Base-by-base conservation (phyloP, 352 stramenopile genomes). In the Phytophthora multivora region DNA sequence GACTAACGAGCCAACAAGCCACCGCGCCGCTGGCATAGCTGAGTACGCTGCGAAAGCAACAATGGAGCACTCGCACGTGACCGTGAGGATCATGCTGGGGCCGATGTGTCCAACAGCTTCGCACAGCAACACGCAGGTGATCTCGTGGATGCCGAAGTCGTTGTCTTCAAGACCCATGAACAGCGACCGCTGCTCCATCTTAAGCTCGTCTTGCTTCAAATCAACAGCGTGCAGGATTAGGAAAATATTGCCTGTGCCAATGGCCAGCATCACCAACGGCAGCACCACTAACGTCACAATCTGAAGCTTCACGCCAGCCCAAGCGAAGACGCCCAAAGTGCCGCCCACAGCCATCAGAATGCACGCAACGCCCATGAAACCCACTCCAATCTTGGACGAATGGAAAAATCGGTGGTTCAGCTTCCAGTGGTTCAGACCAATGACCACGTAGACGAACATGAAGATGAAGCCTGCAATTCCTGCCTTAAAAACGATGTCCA, bases 161-260 rank as follows among this genome's bases (percentile, higher is more conserved):
- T 82, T 81, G 5, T 75, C 72, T 52, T 80, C 75, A 0, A 89
- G 56, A 0, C 62, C 71, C 8, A 78, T 49, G 59, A 90, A 90
- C 28, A 90, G 45, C 19, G 59, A 76, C 8, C 61, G 65, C 28
- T 84, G 73, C 31, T 86, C 73, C 33, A 71, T 73, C 31, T 73
- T 63, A 13, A 86, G 31, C 41, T 80, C 68, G 6, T 71, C 39
- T 48, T 91, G 74, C 50, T 80, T 85, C 26, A 78, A 39, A 12
- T 72, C 71, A 6, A 90, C 41, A 19, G 82, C 75, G 52, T 89
- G 66, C 7, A 91, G 69, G 35, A 93, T 68, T 15, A 88, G 58
- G 50, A 91, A 91, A 30, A 91, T 81, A 38, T 90, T 88, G 26
- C 85, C 79, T 8, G 87, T 75, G n/a, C 80, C 79, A 36, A 93